Percentiles rank a stretch among this genome's conserved stretches.
phyloP scores from a whole-genome alignment of 2,329 filamentous ascomycete species.

The Pseudogymnoascus sp. region DNA sequence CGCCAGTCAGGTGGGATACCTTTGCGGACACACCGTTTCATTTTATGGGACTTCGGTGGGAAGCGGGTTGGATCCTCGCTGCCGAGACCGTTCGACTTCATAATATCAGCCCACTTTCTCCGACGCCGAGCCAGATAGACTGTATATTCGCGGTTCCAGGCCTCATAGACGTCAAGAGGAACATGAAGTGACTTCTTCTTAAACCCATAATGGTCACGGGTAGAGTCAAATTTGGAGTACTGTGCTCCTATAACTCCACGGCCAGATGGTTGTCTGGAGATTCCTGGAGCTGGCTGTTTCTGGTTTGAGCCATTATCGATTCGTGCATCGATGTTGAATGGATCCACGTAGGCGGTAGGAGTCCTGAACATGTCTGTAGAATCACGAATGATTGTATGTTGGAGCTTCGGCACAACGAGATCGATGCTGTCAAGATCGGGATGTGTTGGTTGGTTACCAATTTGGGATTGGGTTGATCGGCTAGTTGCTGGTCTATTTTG shows the following conservation, averaged over 20 bases:
- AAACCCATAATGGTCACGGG: slow-evolving; percentile 82
- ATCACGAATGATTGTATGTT: background rate
- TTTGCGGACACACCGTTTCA: slow-evolving; percentile 85
- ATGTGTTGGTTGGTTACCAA: background rate
- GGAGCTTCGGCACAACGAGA: background rate
- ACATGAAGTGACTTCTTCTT: slow-evolving; percentile 79
- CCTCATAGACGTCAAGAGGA: slow-evolving; percentile 66
- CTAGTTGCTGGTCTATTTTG: slow-evolving; percentile 10
- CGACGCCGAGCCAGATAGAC: slow-evolving; percentile 65
- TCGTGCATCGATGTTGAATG: background rate
- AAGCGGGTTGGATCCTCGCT: slow-evolving; percentile 68
- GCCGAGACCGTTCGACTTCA: slow-evolving; percentile 67
- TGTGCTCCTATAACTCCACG: background rate
- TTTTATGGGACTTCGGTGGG: slow-evolving; percentile 69
- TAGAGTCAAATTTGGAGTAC: slow-evolving; percentile 16
- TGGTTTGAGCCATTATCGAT: background rate
- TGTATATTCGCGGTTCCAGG: slow-evolving; percentile 69
- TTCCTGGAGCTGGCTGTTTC: background rate
- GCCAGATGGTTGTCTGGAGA: background rate
- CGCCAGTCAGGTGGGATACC: slow-evolving; percentile 90
- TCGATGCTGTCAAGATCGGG: background rate
- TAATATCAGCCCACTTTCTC: slow-evolving; percentile 72
- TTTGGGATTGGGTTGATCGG: slow-evolving; percentile 15
- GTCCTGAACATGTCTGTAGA: background rate
- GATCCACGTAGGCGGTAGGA: background rate